phyloP scores from a whole-genome alignment of 73 alveolate genomes.

The Paramecium biaurelia region DNA sequence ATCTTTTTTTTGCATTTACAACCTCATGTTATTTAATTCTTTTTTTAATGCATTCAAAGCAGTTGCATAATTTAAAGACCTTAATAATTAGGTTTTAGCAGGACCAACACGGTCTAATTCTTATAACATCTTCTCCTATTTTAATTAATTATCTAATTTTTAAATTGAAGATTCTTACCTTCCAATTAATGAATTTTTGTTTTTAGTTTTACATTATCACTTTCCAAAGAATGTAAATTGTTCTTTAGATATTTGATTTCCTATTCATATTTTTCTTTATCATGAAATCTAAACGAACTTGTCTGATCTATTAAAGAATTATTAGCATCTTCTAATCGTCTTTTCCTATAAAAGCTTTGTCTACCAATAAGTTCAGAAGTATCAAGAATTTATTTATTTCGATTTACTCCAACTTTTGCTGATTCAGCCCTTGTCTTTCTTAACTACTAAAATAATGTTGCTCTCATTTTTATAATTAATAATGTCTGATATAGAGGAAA shows the following conservation, averaged over 20 bases:
- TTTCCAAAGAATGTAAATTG: not conserved
- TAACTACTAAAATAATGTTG: not conserved
- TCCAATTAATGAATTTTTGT: conserved; percentile 16
- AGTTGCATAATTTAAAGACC: not conserved
- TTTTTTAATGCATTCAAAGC: not conserved
- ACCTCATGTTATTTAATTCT: not conserved
- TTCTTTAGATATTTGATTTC: conserved; percentile 6
- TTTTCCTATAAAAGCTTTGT: not conserved
- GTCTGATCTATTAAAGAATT: not conserved
- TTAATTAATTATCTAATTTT: conserved; percentile 1
- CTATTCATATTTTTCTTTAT: not conserved
- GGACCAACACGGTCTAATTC: conserved; percentile 25
- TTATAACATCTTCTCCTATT: not conserved
- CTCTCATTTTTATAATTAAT: conserved; percentile 14
- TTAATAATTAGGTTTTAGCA: not conserved
- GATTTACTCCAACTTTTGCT: not conserved
- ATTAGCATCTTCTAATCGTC: not conserved
- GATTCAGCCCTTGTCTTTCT: not conserved
- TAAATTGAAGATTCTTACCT: not conserved
- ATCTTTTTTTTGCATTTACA: not conserved
- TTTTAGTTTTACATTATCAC: not conserved
- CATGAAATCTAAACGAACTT: not conserved
- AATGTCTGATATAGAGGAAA: conserved; percentile 76
- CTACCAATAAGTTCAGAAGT: not conserved
- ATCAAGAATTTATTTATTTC: not conserved